These are phyloP conservation scores for Gelatoporia subvermispora DNA, from an alignment of 768 basidiomycete species.

Conservation along the genomic window DNA sequence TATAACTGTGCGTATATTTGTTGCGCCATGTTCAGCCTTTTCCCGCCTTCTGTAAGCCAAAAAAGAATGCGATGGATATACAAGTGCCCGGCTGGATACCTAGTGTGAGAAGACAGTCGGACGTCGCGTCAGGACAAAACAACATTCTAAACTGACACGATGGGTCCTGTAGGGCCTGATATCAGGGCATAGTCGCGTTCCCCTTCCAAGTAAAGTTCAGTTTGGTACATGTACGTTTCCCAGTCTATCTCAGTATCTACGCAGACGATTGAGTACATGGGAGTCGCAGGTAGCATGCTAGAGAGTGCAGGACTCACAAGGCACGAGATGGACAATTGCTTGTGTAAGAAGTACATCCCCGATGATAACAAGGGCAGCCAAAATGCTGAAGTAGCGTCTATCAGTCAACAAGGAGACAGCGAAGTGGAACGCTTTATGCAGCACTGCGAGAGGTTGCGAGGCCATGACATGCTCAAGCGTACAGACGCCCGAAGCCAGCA, in stretches of 20 bases:
- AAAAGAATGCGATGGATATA: conserved; percentile 74
- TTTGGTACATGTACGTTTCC: conserved; percentile 92
- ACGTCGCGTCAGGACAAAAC: not conserved
- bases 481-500: no score
- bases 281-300: not conserved
- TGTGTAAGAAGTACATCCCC: conserved; percentile 77
- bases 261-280: conserved; percentile 14
- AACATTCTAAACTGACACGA: conserved; percentile 58
- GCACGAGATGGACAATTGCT: conserved; percentile 74
- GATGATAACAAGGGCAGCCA: conserved; percentile 60
- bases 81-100: conserved; percentile 94
- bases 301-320: conserved; percentile 55
- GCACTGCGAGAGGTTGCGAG: not conserved
- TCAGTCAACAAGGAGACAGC: conserved; percentile 41
- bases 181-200: conserved; percentile 80
- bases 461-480: not conserved
- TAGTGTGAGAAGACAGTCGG: conserved; percentile 25
- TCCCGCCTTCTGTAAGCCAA: conserved; percentile 55
- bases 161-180: conserved; percentile 85
- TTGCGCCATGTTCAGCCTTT: conserved; percentile 61
- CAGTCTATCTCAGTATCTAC: conserved; percentile 98
- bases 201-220: conserved; percentile 71
- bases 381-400: conserved; percentile 57
- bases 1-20: conserved; percentile 78
- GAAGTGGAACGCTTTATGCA: not conserved